phyloP scores from a whole-genome alignment of 345 rosid species.

The Carallia pectinifolia region DNA sequence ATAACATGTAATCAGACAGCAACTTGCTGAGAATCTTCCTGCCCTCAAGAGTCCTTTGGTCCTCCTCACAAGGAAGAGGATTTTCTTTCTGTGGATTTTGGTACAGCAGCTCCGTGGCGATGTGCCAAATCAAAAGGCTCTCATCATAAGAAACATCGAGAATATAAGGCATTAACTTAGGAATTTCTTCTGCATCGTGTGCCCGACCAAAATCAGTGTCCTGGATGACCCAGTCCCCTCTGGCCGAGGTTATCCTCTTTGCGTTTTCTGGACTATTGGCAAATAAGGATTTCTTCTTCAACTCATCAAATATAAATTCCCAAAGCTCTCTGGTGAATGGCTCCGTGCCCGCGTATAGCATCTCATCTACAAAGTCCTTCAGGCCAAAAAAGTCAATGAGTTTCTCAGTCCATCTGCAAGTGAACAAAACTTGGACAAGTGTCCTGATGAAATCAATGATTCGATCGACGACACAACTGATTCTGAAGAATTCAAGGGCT shows the following conservation, averaged over 20 bases:
- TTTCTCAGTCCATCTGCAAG: background rate
- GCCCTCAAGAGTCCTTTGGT: no score
- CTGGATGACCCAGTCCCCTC: conserved; percentile 55
- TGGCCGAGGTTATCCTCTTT: conserved; percentile 44
- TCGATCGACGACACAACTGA: background rate
- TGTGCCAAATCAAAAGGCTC: no score
- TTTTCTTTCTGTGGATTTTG: no score
- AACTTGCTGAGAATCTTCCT: no score
- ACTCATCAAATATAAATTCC: conserved; percentile 45
- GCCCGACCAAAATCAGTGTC: conserved; percentile 1
- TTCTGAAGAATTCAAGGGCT: background rate
- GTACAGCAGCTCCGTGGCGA: no score
- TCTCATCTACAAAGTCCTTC: conserved; percentile 34
- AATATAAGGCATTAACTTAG: conserved; percentile 26
- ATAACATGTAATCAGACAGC: no score
- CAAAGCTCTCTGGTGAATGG: conserved; percentile 50
- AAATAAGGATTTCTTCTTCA: conserved; percentile 29
- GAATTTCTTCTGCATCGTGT: background rate
- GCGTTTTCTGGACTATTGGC: conserved; percentile 45
- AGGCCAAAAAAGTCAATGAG: conserved; percentile 30
- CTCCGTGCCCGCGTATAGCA: conserved; percentile 31
- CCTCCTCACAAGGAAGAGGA: no score
- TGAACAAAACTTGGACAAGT: background rate
- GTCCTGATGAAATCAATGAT: background rate
- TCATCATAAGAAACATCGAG: no score